Conservation (phyloP, 2,329 filamentous ascomycete genomes). For the Drechslerella stenobrocha region DNA sequence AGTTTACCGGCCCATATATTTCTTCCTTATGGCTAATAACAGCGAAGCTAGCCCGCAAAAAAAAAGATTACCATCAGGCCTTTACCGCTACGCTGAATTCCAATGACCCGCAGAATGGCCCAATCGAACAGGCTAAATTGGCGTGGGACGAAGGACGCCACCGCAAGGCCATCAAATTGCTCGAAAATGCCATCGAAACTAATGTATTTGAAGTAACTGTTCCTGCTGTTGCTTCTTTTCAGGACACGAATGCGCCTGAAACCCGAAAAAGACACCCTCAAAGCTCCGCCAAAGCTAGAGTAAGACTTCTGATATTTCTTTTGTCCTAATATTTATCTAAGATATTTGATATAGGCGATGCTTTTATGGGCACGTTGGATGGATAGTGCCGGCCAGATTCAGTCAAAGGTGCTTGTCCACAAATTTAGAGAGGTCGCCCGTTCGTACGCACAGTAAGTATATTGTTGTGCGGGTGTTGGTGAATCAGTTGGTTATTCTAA, state of each 20-base stretch:
- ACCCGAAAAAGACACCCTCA: conserved; percentile 31
- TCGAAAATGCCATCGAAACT: conserved; percentile 81
- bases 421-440: conserved; percentile 83
- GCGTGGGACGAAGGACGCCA: conserved; percentile 93
- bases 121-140: conserved; percentile 89
- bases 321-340: conserved; percentile 60
- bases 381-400: conserved; percentile 89
- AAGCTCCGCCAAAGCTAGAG: conserved; percentile 41
- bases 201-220: conserved; percentile 69
- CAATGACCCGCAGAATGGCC: conserved; percentile 77
- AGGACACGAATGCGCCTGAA: conserved; percentile 30
- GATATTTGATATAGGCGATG: conserved; percentile 71
- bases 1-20: conserved; percentile 72
- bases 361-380: conserved; percentile 95
- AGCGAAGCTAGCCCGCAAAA: conserved; percentile 82
- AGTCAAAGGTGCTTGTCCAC: conserved; percentile 74
- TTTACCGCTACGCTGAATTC: conserved; percentile 94
- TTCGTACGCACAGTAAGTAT: conserved; percentile 55
- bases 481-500: conserved; percentile 54
- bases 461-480: conserved; percentile 54
- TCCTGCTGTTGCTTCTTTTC: conserved; percentile 51
- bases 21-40: conserved; percentile 83
- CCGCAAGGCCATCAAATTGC: conserved; percentile 87
- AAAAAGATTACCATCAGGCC: conserved; percentile 78
- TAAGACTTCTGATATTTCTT: conserved; percentile 12